These are phyloP conservation scores for Phaeosphaeriaceae sp. DNA, from an alignment of 2,329 filamentous ascomycete species.

Conservation along the genomic window DNA sequence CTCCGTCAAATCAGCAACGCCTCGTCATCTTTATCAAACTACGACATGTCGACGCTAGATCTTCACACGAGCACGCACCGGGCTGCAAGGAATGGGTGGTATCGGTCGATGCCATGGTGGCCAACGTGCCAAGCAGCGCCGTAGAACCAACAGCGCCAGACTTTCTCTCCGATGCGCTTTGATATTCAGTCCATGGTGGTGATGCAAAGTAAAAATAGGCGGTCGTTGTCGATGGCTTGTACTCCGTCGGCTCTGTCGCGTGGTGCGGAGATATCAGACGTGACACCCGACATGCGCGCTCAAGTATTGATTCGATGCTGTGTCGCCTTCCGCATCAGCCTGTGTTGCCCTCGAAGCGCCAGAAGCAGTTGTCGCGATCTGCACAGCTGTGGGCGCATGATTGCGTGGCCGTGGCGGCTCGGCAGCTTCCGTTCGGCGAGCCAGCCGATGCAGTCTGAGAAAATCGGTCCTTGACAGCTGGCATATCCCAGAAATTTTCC, in stretches of 20 bases:
- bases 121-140: not conserved
- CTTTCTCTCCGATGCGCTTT: not conserved
- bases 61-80: conserved; percentile 21
- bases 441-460: conserved; percentile 25
- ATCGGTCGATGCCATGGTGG: conserved; percentile 15
- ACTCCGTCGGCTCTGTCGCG: conserved; percentile 22
- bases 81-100: conserved; percentile 13
- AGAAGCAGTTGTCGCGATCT: conserved; percentile 21
- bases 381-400: conserved; percentile 24
- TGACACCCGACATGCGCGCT: conserved; percentile 15
- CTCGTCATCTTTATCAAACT: not conserved
- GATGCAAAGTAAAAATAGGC: not conserved
- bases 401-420: conserved; percentile 33
- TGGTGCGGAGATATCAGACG: conserved; percentile 11
- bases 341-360: conserved; percentile 1
- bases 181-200: not conserved
- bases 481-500: not conserved
- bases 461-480: conserved; percentile 4
- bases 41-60: not conserved
- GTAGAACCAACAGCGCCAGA: not conserved
- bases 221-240: conserved; percentile 3
- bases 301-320: conserved; percentile 30
- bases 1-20: conserved; percentile 20
- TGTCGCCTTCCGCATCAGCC: conserved; percentile 13
- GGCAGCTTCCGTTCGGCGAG: conserved; percentile 32